Base-by-base conservation (phyloP, 2,329 filamentous ascomycete genomes). In the Neofusicoccum sp. region DNA sequence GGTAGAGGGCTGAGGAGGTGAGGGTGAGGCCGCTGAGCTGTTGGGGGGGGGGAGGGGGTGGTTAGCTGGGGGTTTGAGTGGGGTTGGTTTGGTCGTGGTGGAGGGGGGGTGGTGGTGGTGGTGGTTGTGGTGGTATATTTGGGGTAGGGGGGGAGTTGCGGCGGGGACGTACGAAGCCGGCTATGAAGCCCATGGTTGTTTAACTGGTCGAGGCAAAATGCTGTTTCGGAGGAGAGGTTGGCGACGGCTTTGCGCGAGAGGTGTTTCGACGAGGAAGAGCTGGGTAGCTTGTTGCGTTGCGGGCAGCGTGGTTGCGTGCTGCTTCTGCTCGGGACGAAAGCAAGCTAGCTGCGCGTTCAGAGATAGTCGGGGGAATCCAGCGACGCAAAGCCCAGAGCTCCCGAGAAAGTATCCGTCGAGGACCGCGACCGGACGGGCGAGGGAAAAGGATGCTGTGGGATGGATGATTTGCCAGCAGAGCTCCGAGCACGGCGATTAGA, bases 1-100 rank as follows among this genome's bases (percentile, higher is more conserved):
- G 72, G 62, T 76, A 75, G 62, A 76, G 71, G 54, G 72, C 64
- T 49, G 78, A 73, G 9, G 79, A 76, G 54, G 80, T 82, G 59
- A 82, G 75, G 62, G 80, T 81, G 63, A 81, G 72, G 70, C 80
- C 80, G 67, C 79, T 77, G 62, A 82, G 73, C 80, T 82, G 65
- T 20, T 16, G 8, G 20, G 11, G 5, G 14, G 12, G 31, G 6
- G 31, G 16, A 63, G 14, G 16, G 11, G 20, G 20, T 9, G 62
- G n/a, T 66, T 36, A 65, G 64, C 14, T 45, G 43, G 47, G 20
- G 31, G 36, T 8, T 33, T 38, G 40, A 36, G 31, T 4, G 16
- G 31, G 1, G 16, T 61, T 14, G 11, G 16, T 12, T 20, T 51
- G 36, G 34, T 53, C 44, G 36, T 20, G 26, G 49, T 36, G 44